phyloP scores from a whole-genome alignment of 2,329 filamentous ascomycete genomes.

The Monosporascus sp. region DNA sequence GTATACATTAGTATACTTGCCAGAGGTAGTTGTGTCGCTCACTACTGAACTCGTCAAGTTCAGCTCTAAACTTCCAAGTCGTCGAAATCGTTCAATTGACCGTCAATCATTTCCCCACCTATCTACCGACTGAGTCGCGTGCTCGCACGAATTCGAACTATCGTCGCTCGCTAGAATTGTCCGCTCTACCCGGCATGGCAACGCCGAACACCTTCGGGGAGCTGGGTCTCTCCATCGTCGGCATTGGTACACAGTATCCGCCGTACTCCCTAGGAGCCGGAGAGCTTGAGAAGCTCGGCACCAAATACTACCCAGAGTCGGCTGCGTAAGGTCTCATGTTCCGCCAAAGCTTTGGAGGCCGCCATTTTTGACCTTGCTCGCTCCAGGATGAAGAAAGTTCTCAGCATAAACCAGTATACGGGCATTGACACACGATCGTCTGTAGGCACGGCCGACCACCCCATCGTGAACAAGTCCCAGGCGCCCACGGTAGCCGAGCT shows the following conservation, averaged over 20 bases:
- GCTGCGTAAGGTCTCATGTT: slow-evolving; percentile 45
- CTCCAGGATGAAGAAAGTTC: slow-evolving; percentile 55
- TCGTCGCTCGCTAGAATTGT: neutral
- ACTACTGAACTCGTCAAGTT: too few relatives aligned
- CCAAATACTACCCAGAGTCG: slow-evolving; percentile 54
- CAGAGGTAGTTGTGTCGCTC: too few relatives aligned
- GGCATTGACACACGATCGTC: slow-evolving; percentile 60
- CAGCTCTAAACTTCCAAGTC: too few relatives aligned
- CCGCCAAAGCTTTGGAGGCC: neutral
- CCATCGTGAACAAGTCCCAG: slow-evolving; percentile 49
- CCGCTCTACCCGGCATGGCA: slow-evolving; percentile 29
- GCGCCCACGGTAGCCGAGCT: slow-evolving; percentile 52
- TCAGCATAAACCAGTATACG: slow-evolving; percentile 59
- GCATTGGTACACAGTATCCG: slow-evolving; percentile 56
- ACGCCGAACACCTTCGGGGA: slow-evolving; percentile 38
- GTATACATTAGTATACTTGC: too few relatives aligned
- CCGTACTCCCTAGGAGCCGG: slow-evolving; percentile 46
- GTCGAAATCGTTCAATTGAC: too few relatives aligned
- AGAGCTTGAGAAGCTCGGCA: slow-evolving; percentile 46
- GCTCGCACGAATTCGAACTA: too few relatives aligned
- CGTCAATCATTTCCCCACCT: too few relatives aligned
- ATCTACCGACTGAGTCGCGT: too few relatives aligned
- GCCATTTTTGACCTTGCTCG: slow-evolving; percentile 1
- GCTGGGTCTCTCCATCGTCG: slow-evolving; percentile 56
- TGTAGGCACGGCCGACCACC: slow-evolving; percentile 56